phyloP scores from a whole-genome alignment of 352 stramenopile species.

The Elongisporangium senticosum region DNA sequence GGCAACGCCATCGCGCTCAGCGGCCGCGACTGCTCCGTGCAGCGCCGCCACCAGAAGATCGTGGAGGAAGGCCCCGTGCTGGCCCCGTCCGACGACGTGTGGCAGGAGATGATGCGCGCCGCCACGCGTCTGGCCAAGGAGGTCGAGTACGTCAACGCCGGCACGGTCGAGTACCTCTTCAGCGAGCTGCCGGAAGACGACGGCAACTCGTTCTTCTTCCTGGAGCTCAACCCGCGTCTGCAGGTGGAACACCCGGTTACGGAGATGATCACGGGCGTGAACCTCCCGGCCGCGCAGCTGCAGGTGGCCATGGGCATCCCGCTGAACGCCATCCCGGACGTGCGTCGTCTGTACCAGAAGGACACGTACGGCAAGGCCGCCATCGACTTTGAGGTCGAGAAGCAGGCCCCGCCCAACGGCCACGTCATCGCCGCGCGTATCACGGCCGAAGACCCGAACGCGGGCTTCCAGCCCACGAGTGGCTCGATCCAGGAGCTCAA shows the following conservation, averaged over 20 bases:
- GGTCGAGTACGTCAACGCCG: constrained; percentile 98
- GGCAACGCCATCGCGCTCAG: constrained; percentile 98
- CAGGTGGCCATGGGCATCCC: constrained; percentile 99
- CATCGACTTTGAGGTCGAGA: constrained; percentile 96
- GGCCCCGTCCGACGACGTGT: constrained; percentile 91
- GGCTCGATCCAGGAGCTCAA: constrained; percentile 99
- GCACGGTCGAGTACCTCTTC: constrained; percentile 99
- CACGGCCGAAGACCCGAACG: constrained; percentile 99
- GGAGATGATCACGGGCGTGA: constrained; percentile 99
- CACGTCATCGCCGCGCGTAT: constrained; percentile 99
- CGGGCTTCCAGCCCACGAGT: constrained; percentile 97
- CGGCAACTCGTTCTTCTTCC: constrained; percentile 97
- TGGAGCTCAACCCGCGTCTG: constrained; percentile 99
- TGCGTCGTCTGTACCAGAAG: constrained; percentile 96
- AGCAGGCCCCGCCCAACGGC: constrained; percentile 75
- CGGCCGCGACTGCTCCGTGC: constrained; percentile 98
- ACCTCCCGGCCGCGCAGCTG: constrained; percentile 96
- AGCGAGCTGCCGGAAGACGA: constrained; percentile 89
- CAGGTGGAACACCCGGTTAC: constrained; percentile 99
- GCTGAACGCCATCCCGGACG: constrained; percentile 97
- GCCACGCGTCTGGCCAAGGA: constrained; percentile 97
- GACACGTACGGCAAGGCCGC: constrained; percentile 85
- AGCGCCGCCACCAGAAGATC: constrained; percentile 99
- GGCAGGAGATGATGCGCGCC: constrained; percentile 97
- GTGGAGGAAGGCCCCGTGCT: constrained; percentile 98